These are phyloP conservation scores for Microdochium bolleyi DNA, from an alignment of 2,329 filamentous ascomycete species.

Conservation along the genomic window DNA sequence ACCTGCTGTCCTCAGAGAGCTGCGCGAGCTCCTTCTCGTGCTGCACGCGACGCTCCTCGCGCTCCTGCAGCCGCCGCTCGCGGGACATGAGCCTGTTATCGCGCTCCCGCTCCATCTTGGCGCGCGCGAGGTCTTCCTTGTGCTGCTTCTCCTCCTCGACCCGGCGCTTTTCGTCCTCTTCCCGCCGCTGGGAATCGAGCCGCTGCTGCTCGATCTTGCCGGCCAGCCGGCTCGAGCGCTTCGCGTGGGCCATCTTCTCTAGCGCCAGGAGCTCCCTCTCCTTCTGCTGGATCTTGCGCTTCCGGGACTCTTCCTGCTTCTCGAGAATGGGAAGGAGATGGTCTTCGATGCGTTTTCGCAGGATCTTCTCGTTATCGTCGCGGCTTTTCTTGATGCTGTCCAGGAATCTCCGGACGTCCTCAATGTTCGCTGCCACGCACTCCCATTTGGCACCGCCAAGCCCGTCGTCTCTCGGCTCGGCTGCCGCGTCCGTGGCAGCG, in stretches of 20 bases:
- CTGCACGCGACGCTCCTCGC: constrained; percentile 72
- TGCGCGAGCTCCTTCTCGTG: constrained; percentile 78
- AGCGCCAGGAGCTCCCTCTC: constrained; percentile 75
- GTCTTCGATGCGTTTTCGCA: constrained; percentile 63
- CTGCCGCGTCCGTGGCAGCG: constrained; percentile 16
- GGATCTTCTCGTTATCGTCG: constrained; percentile 75
- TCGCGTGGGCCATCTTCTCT: constrained; percentile 86
- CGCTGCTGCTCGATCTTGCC: constrained; percentile 72
- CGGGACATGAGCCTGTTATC: constrained; percentile 75
- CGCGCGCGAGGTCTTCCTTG: constrained; percentile 56
- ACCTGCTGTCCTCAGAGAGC: constrained; percentile 68
- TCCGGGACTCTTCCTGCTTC: constrained; percentile 66
- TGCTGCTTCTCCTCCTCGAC: constrained; percentile 57
- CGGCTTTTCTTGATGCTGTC: constrained; percentile 64
- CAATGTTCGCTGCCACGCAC: constrained; percentile 74
- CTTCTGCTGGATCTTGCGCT: constrained; percentile 58
- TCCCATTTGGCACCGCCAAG: constrained; percentile 81
- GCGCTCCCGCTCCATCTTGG: constrained; percentile 61
- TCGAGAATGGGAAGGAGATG: constrained; percentile 81
- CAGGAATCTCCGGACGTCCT: constrained; percentile 69
- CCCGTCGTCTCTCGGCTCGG: constrained; percentile 45
- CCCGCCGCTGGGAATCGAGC: constrained; percentile 61
- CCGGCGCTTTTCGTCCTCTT: constrained; percentile 60
- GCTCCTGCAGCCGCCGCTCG: constrained; percentile 78
- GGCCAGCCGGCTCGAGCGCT: constrained; percentile 85